phyloP scores from a whole-genome alignment of 345 rosid genomes.

The Euphorbia tirucalli region DNA sequence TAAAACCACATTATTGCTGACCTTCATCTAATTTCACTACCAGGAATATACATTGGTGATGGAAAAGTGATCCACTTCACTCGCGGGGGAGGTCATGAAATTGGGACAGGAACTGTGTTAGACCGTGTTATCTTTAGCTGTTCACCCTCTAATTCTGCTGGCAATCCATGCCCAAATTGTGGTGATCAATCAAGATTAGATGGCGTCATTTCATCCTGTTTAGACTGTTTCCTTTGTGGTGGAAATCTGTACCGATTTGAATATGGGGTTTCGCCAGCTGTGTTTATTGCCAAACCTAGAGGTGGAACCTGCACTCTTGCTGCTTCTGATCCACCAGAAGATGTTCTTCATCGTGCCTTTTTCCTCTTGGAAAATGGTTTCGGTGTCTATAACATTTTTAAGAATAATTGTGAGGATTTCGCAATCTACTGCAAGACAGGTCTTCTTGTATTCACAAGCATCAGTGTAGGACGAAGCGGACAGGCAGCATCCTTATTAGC shows the following conservation, averaged over 20 bases:
- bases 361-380: slow-evolving; percentile 64
- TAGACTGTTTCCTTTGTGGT: slow-evolving; percentile 65
- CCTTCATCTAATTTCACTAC: background rate
- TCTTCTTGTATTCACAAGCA: slow-evolving; percentile 40
- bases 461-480: slow-evolving; percentile 69
- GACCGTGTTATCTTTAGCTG: slow-evolving; percentile 57
- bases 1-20: background rate
- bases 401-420: slow-evolving; percentile 77
- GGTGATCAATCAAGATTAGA: slow-evolving; percentile 42
- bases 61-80: slow-evolving; percentile 77
- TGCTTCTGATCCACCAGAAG: slow-evolving; percentile 49
- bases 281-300: slow-evolving; percentile 56
- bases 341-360: slow-evolving; percentile 53
- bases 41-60: slow-evolving; percentile 68
- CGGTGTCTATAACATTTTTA: slow-evolving; percentile 59
- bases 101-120: slow-evolving; percentile 56
- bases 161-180: slow-evolving; percentile 54
- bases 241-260: slow-evolving; percentile 61
- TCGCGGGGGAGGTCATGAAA: slow-evolving; percentile 60
- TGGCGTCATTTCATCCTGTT: slow-evolving; percentile 65
- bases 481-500: slow-evolving; percentile 64
- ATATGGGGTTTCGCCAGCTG: slow-evolving; percentile 42
- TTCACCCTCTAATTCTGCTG: slow-evolving; percentile 36
- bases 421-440: slow-evolving; percentile 79
- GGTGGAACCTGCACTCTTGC: slow-evolving; percentile 86